Base-by-base conservation (phyloP, 169 alveolate species). In the Cryptosporidium xiaoi region DNA sequence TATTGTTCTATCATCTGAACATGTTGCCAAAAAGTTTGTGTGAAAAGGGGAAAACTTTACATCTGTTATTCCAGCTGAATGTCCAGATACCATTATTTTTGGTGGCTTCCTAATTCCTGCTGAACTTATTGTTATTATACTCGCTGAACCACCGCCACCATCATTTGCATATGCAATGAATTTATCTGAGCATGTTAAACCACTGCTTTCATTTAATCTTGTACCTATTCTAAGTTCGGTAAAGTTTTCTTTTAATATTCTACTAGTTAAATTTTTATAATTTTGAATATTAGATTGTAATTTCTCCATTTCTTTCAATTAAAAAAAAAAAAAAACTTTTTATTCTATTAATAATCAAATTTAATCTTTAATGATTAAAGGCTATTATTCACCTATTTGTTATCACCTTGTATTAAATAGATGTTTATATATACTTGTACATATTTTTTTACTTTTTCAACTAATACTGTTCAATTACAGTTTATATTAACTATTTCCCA, bases 141-240 rank as follows among this genome's bases (percentile, higher is more conserved):
- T 77, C 13, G 65, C 87, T 27, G 77, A 77, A 18, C 87, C 87
- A 27, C 87, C 87, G 10, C 87, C 87, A n/a, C 87, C 87, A 77
- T 77, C 87, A 62, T 77, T 77, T 77, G 87, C 87, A 77, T 13
- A 77, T 18, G 87, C 87, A 15, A 77, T 44, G 8, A 77, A 77
- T 2, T 77, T 77, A 40, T 58, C 15, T 7, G 87, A 77, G 36
- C 87, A 77, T 58, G 87, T 62, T 60, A 77, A 24, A 34, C 87
- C 87, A 4, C 62, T 33, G 2, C 87, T 62, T 44, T 77, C 87
- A 44, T 56, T 77, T 46, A 77, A 12, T 77, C 87, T 60, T 12
- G 87, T 77, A 20, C 87, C 87, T 40, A 77, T 77, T 24, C 65
- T 34, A 12, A 77, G 64, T 58, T 77, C 87, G 7, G 87, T 60